Percentiles rank a stretch among this genome's conserved stretches.
Conservation (phyloP, 2,329 filamentous ascomycete species). For the Colletotrichum chlorophyti region DNA sequence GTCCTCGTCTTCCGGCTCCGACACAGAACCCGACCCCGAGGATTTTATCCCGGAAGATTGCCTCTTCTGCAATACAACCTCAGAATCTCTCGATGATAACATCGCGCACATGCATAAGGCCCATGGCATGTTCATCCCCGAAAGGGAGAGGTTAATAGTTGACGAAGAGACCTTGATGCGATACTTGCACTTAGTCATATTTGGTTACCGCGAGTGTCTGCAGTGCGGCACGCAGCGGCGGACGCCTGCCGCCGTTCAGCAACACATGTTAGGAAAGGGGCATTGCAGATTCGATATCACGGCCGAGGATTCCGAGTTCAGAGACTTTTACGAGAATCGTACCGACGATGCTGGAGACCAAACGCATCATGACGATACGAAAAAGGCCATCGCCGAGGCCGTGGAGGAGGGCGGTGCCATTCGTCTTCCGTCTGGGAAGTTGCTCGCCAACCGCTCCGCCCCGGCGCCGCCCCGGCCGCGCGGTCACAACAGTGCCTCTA, state of each 20-base stretch:
- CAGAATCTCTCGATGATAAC: slow-evolving; percentile 41
- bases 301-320: slow-evolving; percentile 42
- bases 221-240: slow-evolving; percentile 52
- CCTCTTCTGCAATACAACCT: slow-evolving; percentile 48
- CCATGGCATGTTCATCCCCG: slow-evolving; percentile 54
- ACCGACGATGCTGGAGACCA: slow-evolving; percentile 10
- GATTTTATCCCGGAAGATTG: slow-evolving; percentile 41
- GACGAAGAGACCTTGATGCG: slow-evolving; percentile 54
- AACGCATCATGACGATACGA: background rate
- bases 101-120: slow-evolving; percentile 54
- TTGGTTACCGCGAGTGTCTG: slow-evolving; percentile 56
- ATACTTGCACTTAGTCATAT: slow-evolving; percentile 57
- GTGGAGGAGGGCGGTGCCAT: slow-evolving; percentile 38
- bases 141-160: slow-evolving; percentile 46
- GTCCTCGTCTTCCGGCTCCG: slow-evolving; percentile 9
- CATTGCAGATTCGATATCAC: slow-evolving; percentile 52
- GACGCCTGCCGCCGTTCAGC: slow-evolving; percentile 52
- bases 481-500: background rate
- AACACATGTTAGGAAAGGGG: slow-evolving; percentile 57
- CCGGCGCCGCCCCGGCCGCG: background rate
- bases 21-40: background rate
- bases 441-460: slow-evolving; percentile 37
- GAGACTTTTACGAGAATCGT: slow-evolving; percentile 47
- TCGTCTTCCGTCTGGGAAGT: slow-evolving; percentile 43
- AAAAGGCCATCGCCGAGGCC: background rate